Conservation (phyloP, 1,139 yeast genomes). For the Candida sojae region DNA sequence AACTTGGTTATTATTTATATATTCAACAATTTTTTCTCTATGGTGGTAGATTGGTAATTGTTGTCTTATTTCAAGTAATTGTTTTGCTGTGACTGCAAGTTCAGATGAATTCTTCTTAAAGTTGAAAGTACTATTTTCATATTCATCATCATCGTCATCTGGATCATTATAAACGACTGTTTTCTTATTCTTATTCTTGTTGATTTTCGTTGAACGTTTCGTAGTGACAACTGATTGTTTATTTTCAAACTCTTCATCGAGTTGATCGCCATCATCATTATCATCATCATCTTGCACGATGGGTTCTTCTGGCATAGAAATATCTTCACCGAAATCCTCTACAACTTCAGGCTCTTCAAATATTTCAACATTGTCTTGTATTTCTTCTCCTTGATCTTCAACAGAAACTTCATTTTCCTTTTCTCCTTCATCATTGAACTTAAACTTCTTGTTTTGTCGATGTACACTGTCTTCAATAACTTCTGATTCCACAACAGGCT, state of each 20-base stretch:
- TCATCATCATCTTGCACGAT: not conserved
- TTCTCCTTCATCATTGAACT: slow-evolving; percentile 24
- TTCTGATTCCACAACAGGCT: not conserved
- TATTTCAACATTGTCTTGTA: slow-evolving; percentile 22
- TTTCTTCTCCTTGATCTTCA: not conserved
- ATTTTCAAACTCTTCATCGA: not conserved
- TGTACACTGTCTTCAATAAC: slow-evolving; percentile 1
- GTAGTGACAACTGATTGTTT: not conserved
- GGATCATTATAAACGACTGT: slow-evolving; percentile 18
- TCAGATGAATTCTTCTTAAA: slow-evolving; percentile 11
- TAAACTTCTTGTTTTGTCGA: slow-evolving; percentile 27
- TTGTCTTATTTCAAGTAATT: slow-evolving; percentile 52
- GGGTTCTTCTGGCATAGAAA: not conserved
- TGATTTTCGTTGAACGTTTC: slow-evolving; percentile 5
- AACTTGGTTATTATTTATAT: slow-evolving; percentile 69
- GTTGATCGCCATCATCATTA: not conserved
- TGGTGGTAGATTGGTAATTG: slow-evolving; percentile 78
- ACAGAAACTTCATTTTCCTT: slow-evolving; percentile 3
- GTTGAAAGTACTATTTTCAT: slow-evolving; percentile 13
- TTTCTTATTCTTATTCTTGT: slow-evolving; percentile 10
- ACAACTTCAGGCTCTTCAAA: slow-evolving; percentile 2
- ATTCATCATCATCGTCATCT: slow-evolving; percentile 29
- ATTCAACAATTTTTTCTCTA: slow-evolving; percentile 59
- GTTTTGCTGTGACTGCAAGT: slow-evolving; percentile 44
- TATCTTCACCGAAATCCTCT: slow-evolving; percentile 2